Base-by-base conservation (phyloP, 305 asterid species). In the Fraxinus dipetala region DNA sequence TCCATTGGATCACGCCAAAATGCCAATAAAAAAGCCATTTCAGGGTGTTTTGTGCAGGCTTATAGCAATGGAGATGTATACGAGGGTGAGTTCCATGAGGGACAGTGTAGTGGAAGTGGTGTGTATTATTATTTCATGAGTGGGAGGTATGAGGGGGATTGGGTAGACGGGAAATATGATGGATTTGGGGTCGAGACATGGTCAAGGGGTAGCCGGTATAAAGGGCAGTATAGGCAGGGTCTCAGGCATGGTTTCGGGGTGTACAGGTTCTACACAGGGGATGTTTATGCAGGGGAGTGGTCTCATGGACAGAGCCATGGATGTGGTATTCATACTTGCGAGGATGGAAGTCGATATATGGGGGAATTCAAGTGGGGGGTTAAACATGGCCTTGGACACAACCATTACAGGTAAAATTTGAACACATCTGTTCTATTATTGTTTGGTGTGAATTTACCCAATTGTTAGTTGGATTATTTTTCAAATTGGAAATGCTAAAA, bases 291-390 rank as follows among this genome's bases (percentile, higher is more conserved):
- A 30, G 98, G 98, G 54, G 98, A 95, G 69, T 95, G 98, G 98
- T 93, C 92, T 16, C 92, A 91, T 83, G 98, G 98, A 80, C 98
- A 93, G 87, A 92, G 98, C 85, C 95, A 93, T 86, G 98, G 98
- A 0, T 92, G 94, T 72, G 98, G 98, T 63, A 85, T 92, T 83
- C 98, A 91, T 88, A 93, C 97, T n/a, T 93, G 95, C 20, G 97
- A 93, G 82, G 97, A 92, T 81, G 98, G 97, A 7, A 93, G 97
- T 84, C 89, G 95, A 10, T 95, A 92, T 77, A 93, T 91, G 1
- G 98, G 98, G n/a, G 97, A 93, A 80, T 94, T 94, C 81, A 94
- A 93, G 83, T 91, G 96, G 97, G 98, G 98, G 56, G 96, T 94
- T 59, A 94, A 93, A 83, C 98, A 94, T 88, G 98, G 98, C 36